Percentiles rank a stretch among this genome's conserved stretches.
These are phyloP conservation scores for Wickerhamiella allomyrinae DNA, from an alignment of 805 yeast species.

Conservation along the genomic window DNA sequence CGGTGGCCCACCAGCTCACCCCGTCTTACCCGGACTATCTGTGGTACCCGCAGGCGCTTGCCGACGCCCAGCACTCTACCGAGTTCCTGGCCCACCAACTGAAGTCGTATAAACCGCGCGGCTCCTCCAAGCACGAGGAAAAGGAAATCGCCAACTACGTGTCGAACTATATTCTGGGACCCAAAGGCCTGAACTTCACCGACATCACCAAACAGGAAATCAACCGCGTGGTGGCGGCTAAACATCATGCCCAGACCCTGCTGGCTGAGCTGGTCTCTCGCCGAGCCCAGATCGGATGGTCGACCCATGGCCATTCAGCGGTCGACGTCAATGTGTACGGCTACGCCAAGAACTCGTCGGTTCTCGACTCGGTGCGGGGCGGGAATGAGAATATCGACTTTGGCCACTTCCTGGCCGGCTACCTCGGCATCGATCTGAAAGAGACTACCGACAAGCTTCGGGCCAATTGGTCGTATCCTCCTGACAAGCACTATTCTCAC, in stretches of 20 bases:
- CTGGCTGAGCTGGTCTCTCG: constrained; percentile 58
- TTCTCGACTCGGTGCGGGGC: constrained; percentile 29
- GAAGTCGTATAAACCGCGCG: constrained; percentile 21
- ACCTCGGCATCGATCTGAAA: constrained; percentile 26
- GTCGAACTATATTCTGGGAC: constrained; percentile 36
- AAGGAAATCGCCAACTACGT: constrained; percentile 34
- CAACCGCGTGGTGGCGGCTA: constrained; percentile 27
- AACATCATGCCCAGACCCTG: constrained; percentile 29
- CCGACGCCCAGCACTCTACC: constrained; percentile 61
- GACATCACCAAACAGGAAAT: constrained; percentile 47
- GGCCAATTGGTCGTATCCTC: constrained; percentile 4
- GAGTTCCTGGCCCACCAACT: constrained; percentile 47
- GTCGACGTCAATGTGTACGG: constrained; percentile 91
- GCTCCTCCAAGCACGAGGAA: constrained; percentile 14
- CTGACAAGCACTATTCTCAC: too few relatives aligned
- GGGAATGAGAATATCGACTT: constrained; percentile 79
- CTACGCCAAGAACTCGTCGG: constrained; percentile 36
- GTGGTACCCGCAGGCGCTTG: constrained; percentile 73
- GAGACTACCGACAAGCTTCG: constrained; percentile 20
- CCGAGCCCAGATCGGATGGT: constrained; percentile 91
- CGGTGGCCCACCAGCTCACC: constrained; percentile 67
- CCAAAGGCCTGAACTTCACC: constrained; percentile 49
- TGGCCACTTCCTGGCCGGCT: constrained; percentile 54
- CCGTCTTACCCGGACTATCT: constrained; percentile 64
- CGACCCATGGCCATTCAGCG: constrained; percentile 92